A percentile compares a stretch with the other conserved stretches of the same genome.
phyloP scores from a whole-genome alignment of 495 filamentous ascomycete species.

The Penicillium steckii region DNA sequence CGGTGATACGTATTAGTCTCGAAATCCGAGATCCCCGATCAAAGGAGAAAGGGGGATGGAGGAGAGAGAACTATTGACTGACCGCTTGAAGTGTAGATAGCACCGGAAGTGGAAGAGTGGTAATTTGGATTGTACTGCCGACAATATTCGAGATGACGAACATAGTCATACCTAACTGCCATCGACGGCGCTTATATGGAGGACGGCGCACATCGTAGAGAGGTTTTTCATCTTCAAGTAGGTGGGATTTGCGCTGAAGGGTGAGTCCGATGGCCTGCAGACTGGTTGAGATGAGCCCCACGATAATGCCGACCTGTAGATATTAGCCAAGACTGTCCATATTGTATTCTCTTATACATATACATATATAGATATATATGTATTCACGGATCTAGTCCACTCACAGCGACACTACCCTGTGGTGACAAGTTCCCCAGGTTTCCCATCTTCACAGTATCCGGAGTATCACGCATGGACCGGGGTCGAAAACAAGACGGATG shows the following conservation, averaged over 20 bases:
- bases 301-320: conserved; percentile 79
- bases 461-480: conserved; percentile 33
- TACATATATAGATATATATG: neutral
- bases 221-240: conserved; percentile 92
- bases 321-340: conserved; percentile 11
- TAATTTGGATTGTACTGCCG: conserved; percentile 96
- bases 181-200: conserved; percentile 85
- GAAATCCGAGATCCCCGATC: no score
- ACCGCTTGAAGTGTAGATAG: conserved; percentile 92
- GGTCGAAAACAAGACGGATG: conserved; percentile 8
- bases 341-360: neutral
- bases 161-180: conserved; percentile 97
- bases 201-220: conserved; percentile 77
- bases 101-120: conserved; percentile 90
- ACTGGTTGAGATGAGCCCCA: conserved; percentile 88
- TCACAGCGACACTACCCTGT: conserved; percentile 79
- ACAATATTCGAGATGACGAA: conserved; percentile 93
- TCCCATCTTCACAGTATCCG: conserved; percentile 54
- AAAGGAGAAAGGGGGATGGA: neutral
- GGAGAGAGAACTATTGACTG: conserved; percentile 22
- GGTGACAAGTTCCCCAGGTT: conserved; percentile 81
- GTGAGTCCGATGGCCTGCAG: conserved; percentile 94
- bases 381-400: conserved; percentile 23
- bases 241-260: conserved; percentile 97
- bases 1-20: neutral